Percentiles rank a stretch among this genome's conserved stretches.
These are phyloP conservation scores for Panicum hallii DNA, from an alignment of 202 grass and related monocot genomes.

Conservation along the genomic window DNA sequence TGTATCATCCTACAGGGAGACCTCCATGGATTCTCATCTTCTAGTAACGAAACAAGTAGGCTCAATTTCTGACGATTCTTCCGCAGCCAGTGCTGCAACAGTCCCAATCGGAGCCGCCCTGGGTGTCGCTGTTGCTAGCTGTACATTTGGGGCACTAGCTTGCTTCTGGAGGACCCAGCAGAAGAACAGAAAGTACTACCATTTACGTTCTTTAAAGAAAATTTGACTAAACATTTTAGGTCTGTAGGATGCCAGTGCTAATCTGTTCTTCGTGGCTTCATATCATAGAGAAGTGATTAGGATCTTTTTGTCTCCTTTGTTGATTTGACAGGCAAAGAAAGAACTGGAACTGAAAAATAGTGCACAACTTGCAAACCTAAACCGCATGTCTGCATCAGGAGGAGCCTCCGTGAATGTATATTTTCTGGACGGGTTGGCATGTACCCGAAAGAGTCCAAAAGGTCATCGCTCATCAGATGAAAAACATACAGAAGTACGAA, in stretches of 20 bases:
- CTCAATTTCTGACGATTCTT: conserved; percentile 51
- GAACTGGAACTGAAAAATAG: conserved; percentile 78
- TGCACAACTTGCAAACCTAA: conserved; percentile 24
- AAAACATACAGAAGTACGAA: conserved; percentile 42
- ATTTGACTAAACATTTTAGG: conserved; percentile 79
- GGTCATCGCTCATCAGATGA: conserved; percentile 37
- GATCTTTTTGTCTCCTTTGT: conserved; percentile 49
- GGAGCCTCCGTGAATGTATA: conserved; percentile 48
- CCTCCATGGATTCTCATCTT: conserved; percentile 37
- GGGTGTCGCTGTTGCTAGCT: conserved; percentile 75
- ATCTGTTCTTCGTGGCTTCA: conserved; percentile 26
- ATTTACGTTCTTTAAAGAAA: conserved; percentile 97
- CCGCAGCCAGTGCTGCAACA: conserved; percentile 56
- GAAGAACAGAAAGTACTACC: conserved; percentile 99
- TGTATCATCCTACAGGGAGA: conserved; percentile 63
- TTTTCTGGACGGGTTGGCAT: conserved; percentile 50
- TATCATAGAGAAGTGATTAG: conserved; percentile 50
- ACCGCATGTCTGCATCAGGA: conserved; percentile 50
- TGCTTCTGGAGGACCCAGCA: conserved; percentile 96
- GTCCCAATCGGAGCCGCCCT: conserved; percentile 88
- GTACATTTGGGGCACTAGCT: conserved; percentile 86
- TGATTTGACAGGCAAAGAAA: conserved; percentile 89
- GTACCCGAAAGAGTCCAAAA: conserved; percentile 23
- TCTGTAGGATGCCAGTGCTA: conserved; percentile 62
- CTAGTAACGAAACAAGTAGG: conserved; percentile 45